phyloP scores from a whole-genome alignment of 495 filamentous ascomycete genomes.

The Trichoderma gamsii region DNA sequence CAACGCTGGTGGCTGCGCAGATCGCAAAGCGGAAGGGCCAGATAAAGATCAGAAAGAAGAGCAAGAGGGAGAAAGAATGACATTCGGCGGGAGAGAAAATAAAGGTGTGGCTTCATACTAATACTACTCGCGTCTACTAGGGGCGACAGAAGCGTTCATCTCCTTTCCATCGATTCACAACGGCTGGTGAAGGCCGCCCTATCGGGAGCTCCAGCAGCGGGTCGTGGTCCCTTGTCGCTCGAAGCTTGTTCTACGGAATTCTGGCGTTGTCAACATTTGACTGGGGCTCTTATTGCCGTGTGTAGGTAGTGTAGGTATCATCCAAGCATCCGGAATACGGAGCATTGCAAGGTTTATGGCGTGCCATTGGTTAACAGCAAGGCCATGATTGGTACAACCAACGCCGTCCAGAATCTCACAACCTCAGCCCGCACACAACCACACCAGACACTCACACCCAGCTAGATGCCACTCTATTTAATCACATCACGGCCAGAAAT shows the following conservation, averaged over 20 bases:
- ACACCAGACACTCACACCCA: not conserved
- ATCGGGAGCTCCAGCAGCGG: slow-evolving; percentile 13
- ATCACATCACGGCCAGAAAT: slow-evolving; percentile 5
- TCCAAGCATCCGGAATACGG: not conserved
- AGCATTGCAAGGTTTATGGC: not conserved
- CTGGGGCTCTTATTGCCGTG: not conserved
- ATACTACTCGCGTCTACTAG: not conserved
- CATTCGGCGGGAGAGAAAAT: not conserved
- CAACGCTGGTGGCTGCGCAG: not conserved
- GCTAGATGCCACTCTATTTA: not conserved
- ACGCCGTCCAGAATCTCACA: not conserved
- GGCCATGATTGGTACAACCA: not conserved
- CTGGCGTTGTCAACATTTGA: not conserved
- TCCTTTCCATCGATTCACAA: slow-evolving; percentile 4
- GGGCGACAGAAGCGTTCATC: not conserved
- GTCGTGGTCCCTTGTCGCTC: slow-evolving; percentile 11
- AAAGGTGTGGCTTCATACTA: slow-evolving; percentile 1
- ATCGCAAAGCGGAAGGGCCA: not conserved
- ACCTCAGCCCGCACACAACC: slow-evolving; percentile 9
- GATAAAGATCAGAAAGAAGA: not conserved
- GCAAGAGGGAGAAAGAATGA: not conserved
- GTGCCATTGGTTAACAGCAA: not conserved
- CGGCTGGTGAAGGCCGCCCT: not conserved
- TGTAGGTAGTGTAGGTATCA: too few relatives aligned
- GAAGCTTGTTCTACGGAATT: slow-evolving; percentile 10